phyloP scores from a whole-genome alignment of 75 land plant species.

The Selaginella tamariscina region DNA sequence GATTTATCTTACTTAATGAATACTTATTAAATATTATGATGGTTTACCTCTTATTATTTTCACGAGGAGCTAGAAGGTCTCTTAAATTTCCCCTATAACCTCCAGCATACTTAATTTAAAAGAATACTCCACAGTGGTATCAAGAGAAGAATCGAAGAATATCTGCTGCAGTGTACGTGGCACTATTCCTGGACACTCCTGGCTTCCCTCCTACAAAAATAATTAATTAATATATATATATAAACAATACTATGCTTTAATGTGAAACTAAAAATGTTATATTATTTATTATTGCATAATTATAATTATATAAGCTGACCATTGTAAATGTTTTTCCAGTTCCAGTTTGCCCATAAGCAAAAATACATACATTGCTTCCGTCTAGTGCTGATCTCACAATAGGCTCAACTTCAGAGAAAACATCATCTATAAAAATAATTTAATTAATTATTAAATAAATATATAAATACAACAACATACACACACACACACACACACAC shows the following conservation, averaged over 20 bases:
- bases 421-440: slow-evolving; percentile 42
- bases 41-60: slow-evolving; percentile 35
- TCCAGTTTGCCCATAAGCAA: slow-evolving; percentile 87
- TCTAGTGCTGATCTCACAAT: slow-evolving; percentile 62
- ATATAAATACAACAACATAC: no score
- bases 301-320: slow-evolving; percentile 24
- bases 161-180: slow-evolving; percentile 42
- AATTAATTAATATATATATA: not conserved
- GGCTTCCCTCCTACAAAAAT: slow-evolving; percentile 51
- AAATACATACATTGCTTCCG: slow-evolving; percentile 73
- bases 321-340: slow-evolving; percentile 81
- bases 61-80: slow-evolving; percentile 44
- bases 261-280: no score
- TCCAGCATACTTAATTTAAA: slow-evolving; percentile 74
- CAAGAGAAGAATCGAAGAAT: slow-evolving; percentile 41
- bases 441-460: not conserved
- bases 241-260: no score
- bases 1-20: no score
- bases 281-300: no score
- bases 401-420: slow-evolving; percentile 67
- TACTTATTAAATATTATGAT: no score
- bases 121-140: slow-evolving; percentile 30
- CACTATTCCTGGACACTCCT: slow-evolving; percentile 54
- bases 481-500: no score
- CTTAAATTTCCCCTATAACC: slow-evolving; percentile 61